Evolutionary conservation across 768 basidiomycete species (phyloP).

Genomic region (Trichaptum fuscoviolaceum): DNA sequence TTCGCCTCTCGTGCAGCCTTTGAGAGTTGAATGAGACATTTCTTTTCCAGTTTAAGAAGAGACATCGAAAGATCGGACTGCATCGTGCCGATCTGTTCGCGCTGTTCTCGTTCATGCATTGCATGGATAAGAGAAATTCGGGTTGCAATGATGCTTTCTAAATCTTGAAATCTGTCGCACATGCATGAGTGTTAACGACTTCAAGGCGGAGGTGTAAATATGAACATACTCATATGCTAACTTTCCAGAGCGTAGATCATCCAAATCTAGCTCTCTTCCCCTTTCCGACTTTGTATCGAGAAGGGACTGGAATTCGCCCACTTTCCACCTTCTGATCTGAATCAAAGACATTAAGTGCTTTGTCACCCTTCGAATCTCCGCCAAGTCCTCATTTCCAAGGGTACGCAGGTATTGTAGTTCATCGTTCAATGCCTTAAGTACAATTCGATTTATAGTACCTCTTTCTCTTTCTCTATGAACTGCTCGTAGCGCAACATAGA

Average conservation of each 20-base stretch:
- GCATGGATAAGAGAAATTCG: constrained; percentile 79
- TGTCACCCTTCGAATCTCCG: constrained; percentile 63
- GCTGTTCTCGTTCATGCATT: constrained; percentile 60
- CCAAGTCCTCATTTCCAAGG: constrained; percentile 75
- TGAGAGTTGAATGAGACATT: constrained; percentile 67
- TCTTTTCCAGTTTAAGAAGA: constrained; percentile 58
- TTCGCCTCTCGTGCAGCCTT: constrained; percentile 62
- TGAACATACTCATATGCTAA: constrained; percentile 60
- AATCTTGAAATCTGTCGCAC: constrained; percentile 56
- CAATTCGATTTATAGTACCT: constrained; percentile 37
- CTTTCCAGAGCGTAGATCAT: constrained; percentile 42
- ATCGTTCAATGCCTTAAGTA: constrained; percentile 45
- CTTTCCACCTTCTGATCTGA: constrained; percentile 68
- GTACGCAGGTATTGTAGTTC: constrained; percentile 61
- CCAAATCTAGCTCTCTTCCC: constrained; percentile 26
- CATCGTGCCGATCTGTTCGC: constrained; percentile 71
- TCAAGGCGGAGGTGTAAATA: not conserved
- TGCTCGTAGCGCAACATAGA: constrained; percentile 78
- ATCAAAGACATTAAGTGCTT: constrained; percentile 76
- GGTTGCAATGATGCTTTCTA: constrained; percentile 77
- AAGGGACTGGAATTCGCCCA: constrained; percentile 26
- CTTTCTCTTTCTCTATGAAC: constrained; percentile 74
- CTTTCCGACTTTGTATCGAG: constrained; percentile 30
- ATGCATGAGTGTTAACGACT: constrained; percentile 3
- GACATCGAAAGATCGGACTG: constrained; percentile 44